Evolutionary conservation across 2,329 filamentous ascomycete species (phyloP), one percentile per base, ranked within the genome.

Genomic region (Diaporthe citri): DNA sequence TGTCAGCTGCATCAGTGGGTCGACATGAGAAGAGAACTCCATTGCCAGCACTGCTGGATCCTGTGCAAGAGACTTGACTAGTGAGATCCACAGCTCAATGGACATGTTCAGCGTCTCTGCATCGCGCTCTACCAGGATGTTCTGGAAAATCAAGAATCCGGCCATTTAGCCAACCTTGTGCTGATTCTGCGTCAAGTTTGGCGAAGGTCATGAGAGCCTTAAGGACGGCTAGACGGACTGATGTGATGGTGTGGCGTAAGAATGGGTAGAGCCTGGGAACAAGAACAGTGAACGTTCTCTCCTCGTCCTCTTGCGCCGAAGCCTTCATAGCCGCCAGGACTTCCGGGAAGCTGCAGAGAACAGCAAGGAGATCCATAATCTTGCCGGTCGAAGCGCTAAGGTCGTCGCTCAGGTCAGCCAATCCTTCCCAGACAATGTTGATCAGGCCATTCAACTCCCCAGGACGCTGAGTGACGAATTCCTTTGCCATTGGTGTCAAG

Each of bases 331-430:
- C 94, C 76, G 96, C 92, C 43, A 99, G 86, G 10, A 98, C 96
- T 85, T 98, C 91, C 0, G 94, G 94, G 86, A 98, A 99, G 77
- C 95, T 94, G 86, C 97, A 99, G 2, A 99, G 91, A 76, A 97
- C 98, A 20, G 97, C 97, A 25, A 99, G 89, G 55, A 99, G 90
- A 83, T 99, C 97, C 97, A 99, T 99, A 72, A 99, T 97, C 74
- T 95, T 97, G 64, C 97, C 97, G 13, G 97, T 99, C 82, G 97
- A 98, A 5, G 97, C 97, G 82, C 96, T 98, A 25, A 99, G 88
- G 81, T 99, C 97, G 82, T 99, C 97, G 78, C 96, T 96, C n/a
- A 99, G 88, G 82, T 97, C 97, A 4, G 96, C 97, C 34, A 99
- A 88, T 85, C 97, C 98, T 81, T 97, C 94, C 97, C 97, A 99